Base-by-base conservation (phyloP, 2,329 filamentous ascomycete species). In the Ophiostoma himal-ulmi region DNA sequence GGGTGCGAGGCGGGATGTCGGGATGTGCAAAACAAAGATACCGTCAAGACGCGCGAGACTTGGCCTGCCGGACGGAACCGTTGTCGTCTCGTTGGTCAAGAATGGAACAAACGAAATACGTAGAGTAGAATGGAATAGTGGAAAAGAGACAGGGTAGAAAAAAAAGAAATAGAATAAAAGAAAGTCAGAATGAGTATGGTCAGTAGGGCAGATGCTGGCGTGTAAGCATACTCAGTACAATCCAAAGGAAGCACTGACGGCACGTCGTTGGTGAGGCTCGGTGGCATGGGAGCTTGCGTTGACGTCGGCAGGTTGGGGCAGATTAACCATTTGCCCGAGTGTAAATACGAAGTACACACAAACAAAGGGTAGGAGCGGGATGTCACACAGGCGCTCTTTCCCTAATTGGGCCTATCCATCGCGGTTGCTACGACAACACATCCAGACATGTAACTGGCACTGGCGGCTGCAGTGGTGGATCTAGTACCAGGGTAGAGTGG, bases 381-480 rank as follows among this genome's bases (percentile, higher is more conserved):
- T 52, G 64, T 64, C 65, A 71, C 70, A 37, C 54, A 37, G 65
- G 4, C 4, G 22, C 37, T 48, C 37, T 39, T 30, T 41, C 10
- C 65, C 62, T 22, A 14, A 5, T 30, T 41, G 37, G n/a, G 65
- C 37, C 37, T 30, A 13, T n/a, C 17, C 20, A 13, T 41, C 64
- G 64, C 68, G 67, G 72, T 73, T 73, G 71, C 69, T 68, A 73
- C 68, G 70, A 71, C 72, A 72, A 73, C 72, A 13, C 70, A 20
- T 22, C 62, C 20, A 44, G 44, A 48, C 52, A 17, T 57, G 52
- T 26, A 57, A 57, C 52, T 13, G 52, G n/a, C 10, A 37, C 22
- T 52, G 20, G 48, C 44, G 11, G 14, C 14, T 20, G 67, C 11
- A 22, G 65, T 68, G 62, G 62, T 52, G 48, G 2, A 14, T 14